Conservation (phyloP, 352 stramenopile genomes). For the Globisporangium spinosum region DNA sequence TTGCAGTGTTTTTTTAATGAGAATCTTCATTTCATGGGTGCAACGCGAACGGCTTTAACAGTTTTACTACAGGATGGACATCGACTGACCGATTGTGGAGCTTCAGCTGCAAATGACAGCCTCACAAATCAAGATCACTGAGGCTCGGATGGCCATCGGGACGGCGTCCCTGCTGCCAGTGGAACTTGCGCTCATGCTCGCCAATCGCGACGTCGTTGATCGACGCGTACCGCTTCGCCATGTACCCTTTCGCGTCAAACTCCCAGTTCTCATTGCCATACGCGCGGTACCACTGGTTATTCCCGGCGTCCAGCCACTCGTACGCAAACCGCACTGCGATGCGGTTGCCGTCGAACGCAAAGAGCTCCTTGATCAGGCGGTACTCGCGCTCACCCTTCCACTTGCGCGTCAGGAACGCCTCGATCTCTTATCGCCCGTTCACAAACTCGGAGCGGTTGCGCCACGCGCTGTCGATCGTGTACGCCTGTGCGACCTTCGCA, state of each 20-base stretch:
- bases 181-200: constrained; percentile 65
- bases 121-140: constrained; percentile 34
- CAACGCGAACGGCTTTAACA: neutral
- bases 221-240: constrained; percentile 79
- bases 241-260: constrained; percentile 77
- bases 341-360: constrained; percentile 70
- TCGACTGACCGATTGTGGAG: no score
- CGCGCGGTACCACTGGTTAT: constrained; percentile 71
- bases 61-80: neutral
- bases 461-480: constrained; percentile 79
- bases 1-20: no score
- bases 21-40: no score
- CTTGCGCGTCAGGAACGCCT: constrained; percentile 72
- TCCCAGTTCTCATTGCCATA: constrained; percentile 91
- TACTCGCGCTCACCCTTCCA: constrained; percentile 79
- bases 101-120: neutral
- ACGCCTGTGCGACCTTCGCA: constrained; percentile 68
- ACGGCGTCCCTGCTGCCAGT: constrained; percentile 50
- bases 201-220: constrained; percentile 87
- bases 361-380: constrained; percentile 89
- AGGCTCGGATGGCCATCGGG: constrained; percentile 41
- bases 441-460: constrained; percentile 86
- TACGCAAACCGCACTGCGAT: constrained; percentile 90
- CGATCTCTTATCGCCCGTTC: constrained; percentile 66
- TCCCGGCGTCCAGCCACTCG: constrained; percentile 57